Base-by-base conservation (phyloP, 2,329 filamentous ascomycete genomes). In the Paraphoma sp. region DNA sequence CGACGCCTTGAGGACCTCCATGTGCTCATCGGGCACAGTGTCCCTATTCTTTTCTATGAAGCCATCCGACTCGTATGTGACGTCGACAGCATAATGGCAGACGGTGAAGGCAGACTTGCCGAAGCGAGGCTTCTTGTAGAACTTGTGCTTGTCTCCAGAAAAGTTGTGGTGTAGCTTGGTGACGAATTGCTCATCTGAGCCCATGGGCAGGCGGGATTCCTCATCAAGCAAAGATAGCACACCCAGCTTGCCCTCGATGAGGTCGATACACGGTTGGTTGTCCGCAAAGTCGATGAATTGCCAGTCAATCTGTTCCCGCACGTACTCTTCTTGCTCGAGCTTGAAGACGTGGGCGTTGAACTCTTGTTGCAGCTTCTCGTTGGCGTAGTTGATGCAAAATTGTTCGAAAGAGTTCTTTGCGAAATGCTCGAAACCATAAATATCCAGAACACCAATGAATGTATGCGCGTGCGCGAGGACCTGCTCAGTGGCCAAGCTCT, bases 261-360 rank as follows among this genome's bases (percentile, higher is more conserved):
- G 81, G 76, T 99, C 95, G 70, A 99, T 99, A 81, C 95, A 99
- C 16, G 95, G 95, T 80, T 99, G 95, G 71, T 99, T 99, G 79
- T 99, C 95, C 6, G 94, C 96, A 78, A 99, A 99, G 75, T 99
- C 95, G 75, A 99, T 99, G 75, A 99, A 99, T 9, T 91, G 97
- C 95, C 95, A 99, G 79, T 98, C 93, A 64, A 99, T 99, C 80
- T 98, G 84, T 79, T 99, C 95, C 53, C 89, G 88, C 41, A 97
- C 86, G 75, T 99, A 99, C 78, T 99, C 95, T 76, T 99, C 95
- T 76, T 99, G 95, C 77, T 99, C 95, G 18, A 99, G 86, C 79
- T 98, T 97, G 86, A 99, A 99, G 36, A 99, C 95, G 73, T 99
- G 95, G 76, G 96, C 92, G 79, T 99, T 99, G 83, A 99, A 99